Evolutionary conservation across 345 rosid genomes (phyloP).

Genomic region (Salix udensis): DNA sequence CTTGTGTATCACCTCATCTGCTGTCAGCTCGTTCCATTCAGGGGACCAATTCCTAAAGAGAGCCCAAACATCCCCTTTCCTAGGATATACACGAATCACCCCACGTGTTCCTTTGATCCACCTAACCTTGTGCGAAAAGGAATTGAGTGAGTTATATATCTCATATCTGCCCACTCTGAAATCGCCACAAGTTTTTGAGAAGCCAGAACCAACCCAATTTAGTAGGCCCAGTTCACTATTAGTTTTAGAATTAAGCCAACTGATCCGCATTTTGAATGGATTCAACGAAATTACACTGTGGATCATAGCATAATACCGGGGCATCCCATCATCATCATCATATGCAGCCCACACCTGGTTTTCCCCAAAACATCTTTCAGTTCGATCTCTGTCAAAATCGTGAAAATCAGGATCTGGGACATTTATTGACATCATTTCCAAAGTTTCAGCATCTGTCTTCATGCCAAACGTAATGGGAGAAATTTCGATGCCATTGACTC

Average conservation of each 20-base stretch:
- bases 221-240: conserved; percentile 16
- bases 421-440: conserved; percentile 26
- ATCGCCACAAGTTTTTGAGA: conserved; percentile 23
- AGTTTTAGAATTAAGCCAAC: conserved; percentile 24
- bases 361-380: conserved; percentile 16
- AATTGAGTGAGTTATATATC: conserved; percentile 9
- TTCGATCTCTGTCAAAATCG: conserved; percentile 22
- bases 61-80: conserved; percentile 29
- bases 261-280: conserved; percentile 21
- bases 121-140: conserved; percentile 25
- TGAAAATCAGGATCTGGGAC: conserved; percentile 28
- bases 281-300: conserved; percentile 12
- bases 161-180: conserved; percentile 19
- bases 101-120: conserved; percentile 19
- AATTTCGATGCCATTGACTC: conserved; percentile 6
- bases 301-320: conserved; percentile 21
- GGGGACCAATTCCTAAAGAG: conserved; percentile 24
- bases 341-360: conserved; percentile 28
- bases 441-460: conserved; percentile 21
- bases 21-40: conserved; percentile 27
- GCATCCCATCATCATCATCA: conserved; percentile 27
- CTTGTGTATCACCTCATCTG: conserved; percentile 21
- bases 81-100: conserved; percentile 18
- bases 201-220: conserved; percentile 25
- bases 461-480: conserved; percentile 17